Percentiles rank a stretch among this genome's conserved stretches.
These are phyloP conservation scores for Daphne laureola DNA, from an alignment of 441 rosid genomes.

Conservation along the genomic window DNA sequence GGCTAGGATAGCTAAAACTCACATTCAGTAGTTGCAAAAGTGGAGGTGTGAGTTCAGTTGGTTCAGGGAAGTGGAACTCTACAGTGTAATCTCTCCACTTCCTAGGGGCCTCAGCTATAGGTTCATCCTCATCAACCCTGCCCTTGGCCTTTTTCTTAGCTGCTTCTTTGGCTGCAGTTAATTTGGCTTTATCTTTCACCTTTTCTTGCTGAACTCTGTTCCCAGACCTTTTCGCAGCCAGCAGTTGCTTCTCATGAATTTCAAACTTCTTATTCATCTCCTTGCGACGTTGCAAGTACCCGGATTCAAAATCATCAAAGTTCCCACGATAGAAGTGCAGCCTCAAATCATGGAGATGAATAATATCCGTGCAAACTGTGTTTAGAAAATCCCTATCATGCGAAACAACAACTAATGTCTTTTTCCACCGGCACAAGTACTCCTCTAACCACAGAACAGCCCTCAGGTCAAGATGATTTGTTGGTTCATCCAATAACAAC, in stretches of 20 bases:
- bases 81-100: constrained; percentile 88
- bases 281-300: constrained; percentile 66
- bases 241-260: constrained; percentile 59
- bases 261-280: constrained; percentile 67
- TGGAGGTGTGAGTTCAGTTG: constrained; percentile 89
- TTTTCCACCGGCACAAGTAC: constrained; percentile 82
- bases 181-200: constrained; percentile 50
- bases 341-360: constrained; percentile 80
- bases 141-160: constrained; percentile 61
- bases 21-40: constrained; percentile 82
- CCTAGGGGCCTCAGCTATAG: constrained; percentile 56
- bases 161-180: constrained; percentile 49
- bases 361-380: constrained; percentile 78
- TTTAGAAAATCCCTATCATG: constrained; percentile 95
- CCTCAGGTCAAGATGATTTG: constrained; percentile 87
- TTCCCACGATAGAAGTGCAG: constrained; percentile 82
- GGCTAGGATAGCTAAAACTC: constrained; percentile 74
- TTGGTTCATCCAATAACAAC: constrained; percentile 65
- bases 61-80: constrained; percentile 92
- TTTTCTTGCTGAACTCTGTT: constrained; percentile 65
- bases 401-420: constrained; percentile 88
- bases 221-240: constrained; percentile 78
- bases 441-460: constrained; percentile 96
- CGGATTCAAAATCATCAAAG: constrained; percentile 72
- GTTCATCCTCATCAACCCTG: constrained; percentile 67